phyloP scores from a whole-genome alignment of 1,284 basidiomycete species.

The Cystobasidiaceae sp. region DNA sequence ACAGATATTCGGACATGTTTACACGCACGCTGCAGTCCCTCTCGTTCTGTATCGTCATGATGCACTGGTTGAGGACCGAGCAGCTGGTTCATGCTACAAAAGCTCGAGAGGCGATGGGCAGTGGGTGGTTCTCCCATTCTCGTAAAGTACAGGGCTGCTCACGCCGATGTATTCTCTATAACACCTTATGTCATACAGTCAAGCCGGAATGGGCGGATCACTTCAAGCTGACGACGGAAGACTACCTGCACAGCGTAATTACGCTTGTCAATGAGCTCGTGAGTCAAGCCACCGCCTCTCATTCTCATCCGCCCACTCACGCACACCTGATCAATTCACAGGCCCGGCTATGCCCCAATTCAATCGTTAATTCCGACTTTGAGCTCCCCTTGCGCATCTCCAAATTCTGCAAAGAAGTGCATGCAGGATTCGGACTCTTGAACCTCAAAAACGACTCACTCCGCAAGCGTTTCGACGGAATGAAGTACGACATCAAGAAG shows the following conservation, averaged over 20 bases:
- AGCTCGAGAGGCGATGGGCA: constrained; percentile 58
- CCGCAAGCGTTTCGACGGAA: constrained; percentile 61
- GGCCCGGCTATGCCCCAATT: constrained; percentile 68
- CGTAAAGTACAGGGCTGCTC: not conserved
- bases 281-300: too few species aligned
- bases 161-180: not conserved
- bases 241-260: constrained; percentile 79
- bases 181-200: constrained; percentile 56
- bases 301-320: too few species aligned
- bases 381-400: constrained; percentile 73
- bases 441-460: constrained; percentile 80
- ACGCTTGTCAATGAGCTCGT: constrained; percentile 75
- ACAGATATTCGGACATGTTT: constrained; percentile 51
- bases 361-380: constrained; percentile 74
- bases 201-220: constrained; percentile 64
- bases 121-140: constrained; percentile 51
- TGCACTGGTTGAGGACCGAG: constrained; percentile 60
- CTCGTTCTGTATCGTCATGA: constrained; percentile 61
- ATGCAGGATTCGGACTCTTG: constrained; percentile 76
- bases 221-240: constrained; percentile 64
- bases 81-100: constrained; percentile 58
- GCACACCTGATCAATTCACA: too few species aligned
- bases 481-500: constrained; percentile 72
- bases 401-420: constrained; percentile 72
- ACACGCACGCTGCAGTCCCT: constrained; percentile 47